phyloP scores from a whole-genome alignment of 306 rosid species.

The Myrica gale region DNA sequence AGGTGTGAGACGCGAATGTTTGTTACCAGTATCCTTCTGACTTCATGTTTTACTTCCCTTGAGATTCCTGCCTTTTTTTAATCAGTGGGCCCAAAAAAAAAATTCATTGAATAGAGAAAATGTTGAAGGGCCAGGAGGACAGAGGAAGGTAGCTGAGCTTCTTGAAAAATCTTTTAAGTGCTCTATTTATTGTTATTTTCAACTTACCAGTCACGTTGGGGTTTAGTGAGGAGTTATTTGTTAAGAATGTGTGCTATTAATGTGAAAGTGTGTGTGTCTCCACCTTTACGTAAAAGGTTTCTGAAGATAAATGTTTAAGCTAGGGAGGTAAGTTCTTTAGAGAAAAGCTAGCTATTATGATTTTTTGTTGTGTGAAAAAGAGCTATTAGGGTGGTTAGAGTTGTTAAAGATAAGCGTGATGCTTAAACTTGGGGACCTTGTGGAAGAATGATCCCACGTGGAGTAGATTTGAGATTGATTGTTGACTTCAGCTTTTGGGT shows the following conservation, averaged over 20 bases:
- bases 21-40: constrained; percentile 75
- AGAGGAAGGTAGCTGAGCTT: constrained; percentile 1
- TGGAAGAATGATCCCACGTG: background rate
- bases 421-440: background rate
- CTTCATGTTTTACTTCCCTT: constrained; percentile 1
- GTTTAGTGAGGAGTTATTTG: background rate
- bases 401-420: background rate
- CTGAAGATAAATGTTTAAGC: background rate
- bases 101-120: background rate
- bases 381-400: background rate
- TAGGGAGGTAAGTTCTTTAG: background rate
- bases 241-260: background rate
- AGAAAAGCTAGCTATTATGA: background rate
- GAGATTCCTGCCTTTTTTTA: constrained; percentile 13
- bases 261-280: no score
- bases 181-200: background rate
- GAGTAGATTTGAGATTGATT: background rate
- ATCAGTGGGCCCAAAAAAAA: background rate
- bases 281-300: no score
- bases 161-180: background rate
- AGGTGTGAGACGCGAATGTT: constrained; percentile 94
- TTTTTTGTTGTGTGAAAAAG: background rate
- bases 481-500: background rate
- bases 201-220: background rate
- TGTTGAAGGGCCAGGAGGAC: background rate